phyloP scores from a whole-genome alignment of 2,329 filamentous ascomycete genomes.

The Beauveria brongniartii region DNA sequence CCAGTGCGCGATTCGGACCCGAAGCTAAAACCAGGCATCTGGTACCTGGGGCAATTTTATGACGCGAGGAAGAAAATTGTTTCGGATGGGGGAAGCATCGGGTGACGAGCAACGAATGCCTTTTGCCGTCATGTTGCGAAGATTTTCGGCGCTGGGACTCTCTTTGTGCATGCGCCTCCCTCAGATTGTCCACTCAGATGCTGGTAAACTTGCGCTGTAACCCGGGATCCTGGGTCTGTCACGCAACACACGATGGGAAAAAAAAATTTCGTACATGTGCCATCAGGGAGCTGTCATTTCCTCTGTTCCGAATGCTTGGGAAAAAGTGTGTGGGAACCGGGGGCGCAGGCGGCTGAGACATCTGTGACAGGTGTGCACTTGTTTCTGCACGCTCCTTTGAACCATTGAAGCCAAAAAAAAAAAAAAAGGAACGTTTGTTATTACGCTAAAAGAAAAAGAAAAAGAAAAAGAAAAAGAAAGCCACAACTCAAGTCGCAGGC shows the following conservation, averaged over 20 bases:
- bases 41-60: neutral
- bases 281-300: constrained; percentile 7
- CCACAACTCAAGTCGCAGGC: neutral
- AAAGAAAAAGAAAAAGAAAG: neutral
- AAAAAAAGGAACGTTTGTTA: neutral
- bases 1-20: neutral
- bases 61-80: neutral
- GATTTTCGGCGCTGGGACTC: neutral
- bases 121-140: neutral
- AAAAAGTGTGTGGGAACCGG: neutral
- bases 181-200: neutral
- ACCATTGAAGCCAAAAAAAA: neutral
- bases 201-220: neutral
- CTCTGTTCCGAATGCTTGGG: constrained; percentile 5
- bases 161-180: neutral
- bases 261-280: neutral
- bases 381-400: neutral
- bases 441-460: neutral
- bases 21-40: neutral
- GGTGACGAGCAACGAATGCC: neutral
- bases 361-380: neutral
- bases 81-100: constrained; percentile 4
- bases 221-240: constrained; percentile 1
- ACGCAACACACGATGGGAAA: constrained; percentile 3
- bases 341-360: neutral